Evolutionary conservation across 1,139 yeast genomes (phyloP).

Genomic region (Kodamaea alishanica): DNA sequence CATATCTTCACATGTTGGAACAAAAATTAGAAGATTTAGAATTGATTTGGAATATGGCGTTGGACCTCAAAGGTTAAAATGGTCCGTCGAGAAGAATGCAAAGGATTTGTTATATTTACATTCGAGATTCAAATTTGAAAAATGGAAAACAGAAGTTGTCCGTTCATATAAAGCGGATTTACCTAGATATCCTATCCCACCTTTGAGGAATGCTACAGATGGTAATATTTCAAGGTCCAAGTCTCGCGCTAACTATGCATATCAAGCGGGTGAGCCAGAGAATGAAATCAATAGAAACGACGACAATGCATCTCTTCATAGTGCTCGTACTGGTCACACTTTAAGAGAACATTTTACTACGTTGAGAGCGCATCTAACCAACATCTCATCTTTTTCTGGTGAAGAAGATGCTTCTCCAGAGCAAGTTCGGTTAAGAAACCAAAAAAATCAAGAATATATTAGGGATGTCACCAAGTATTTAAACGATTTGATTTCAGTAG

Average conservation of each 20-base stretch:
- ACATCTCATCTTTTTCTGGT: constrained; percentile 25
- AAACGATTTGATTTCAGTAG: constrained; percentile 51
- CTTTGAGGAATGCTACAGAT: constrained; percentile 13
- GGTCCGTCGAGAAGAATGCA: constrained; percentile 75
- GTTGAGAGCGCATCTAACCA: constrained; percentile 32
- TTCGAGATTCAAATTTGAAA: constrained; percentile 55
- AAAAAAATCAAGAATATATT: constrained; percentile 37
- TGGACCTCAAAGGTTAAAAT: constrained; percentile 71
- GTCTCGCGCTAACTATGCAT: background rate
- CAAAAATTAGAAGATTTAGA: constrained; percentile 54
- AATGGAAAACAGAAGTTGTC: constrained; percentile 34
- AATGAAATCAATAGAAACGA: constrained; percentile 10
- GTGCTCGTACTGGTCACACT: constrained; percentile 19
- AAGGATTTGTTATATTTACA: constrained; percentile 71
- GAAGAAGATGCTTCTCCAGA: constrained; percentile 31
- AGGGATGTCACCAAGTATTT: constrained; percentile 58
- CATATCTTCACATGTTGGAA: constrained; percentile 36
- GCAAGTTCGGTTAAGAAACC: constrained; percentile 19
- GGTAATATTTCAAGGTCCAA: background rate
- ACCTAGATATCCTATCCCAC: constrained; percentile 41
- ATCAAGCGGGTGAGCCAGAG: background rate
- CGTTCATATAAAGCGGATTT: constrained; percentile 31
- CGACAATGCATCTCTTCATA: constrained; percentile 18
- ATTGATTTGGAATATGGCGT: constrained; percentile 86
- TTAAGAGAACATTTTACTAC: constrained; percentile 26